Evolutionary conservation across 331 rosid species (phyloP), one percentile per base, ranked within the genome.

Genomic region (Erythrophleum ivorense): DNA sequence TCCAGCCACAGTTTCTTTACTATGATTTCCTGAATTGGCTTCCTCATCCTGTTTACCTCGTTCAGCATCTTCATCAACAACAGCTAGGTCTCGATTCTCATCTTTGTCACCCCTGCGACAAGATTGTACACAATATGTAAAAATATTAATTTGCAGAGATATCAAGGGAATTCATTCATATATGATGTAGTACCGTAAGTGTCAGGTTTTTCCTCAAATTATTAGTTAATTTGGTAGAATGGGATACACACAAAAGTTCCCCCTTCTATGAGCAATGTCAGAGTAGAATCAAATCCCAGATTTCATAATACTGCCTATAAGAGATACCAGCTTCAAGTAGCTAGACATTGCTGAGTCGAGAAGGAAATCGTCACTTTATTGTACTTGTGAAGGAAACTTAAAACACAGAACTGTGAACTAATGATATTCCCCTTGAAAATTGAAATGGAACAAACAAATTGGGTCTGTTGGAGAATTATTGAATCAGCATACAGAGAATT

Each of bases 31-130:
- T 16, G 87, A 76, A 64, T 68, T 81, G 19, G 71, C 86, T 65
- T 89, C 97, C 85, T 88, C 94, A 1, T 88, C 97, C 34, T 53
- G 85, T 72, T 81, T 91, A 76, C 83, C 78, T 64, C 54, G 76
- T 48, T 55, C 86, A 41, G 82, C 76, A 31, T 84, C 84, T 85
- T 86, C 92, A 58, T 82, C 91, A 65, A 83, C 83, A 84, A 71
- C 86, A 66, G 85, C 87, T 57, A 67, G 59, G 10, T 48, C 69
- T 40, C 49, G 87, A 75, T 81, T 62, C 81, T 81, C 89, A 8
- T 85, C 88, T 78, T 66, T 88, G 60, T 91, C 86, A 65, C 92
- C 92, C 76, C 97, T 93, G 86, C 89, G 76, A 41, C 79, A 66
- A 13, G 65, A 85, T 65, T 55, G 55, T 73, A 69, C 49, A 50